Percentiles rank a stretch among this genome's conserved stretches.
phyloP scores from a whole-genome alignment of 2,329 filamentous ascomycete genomes.

The Balansia obtecta region DNA sequence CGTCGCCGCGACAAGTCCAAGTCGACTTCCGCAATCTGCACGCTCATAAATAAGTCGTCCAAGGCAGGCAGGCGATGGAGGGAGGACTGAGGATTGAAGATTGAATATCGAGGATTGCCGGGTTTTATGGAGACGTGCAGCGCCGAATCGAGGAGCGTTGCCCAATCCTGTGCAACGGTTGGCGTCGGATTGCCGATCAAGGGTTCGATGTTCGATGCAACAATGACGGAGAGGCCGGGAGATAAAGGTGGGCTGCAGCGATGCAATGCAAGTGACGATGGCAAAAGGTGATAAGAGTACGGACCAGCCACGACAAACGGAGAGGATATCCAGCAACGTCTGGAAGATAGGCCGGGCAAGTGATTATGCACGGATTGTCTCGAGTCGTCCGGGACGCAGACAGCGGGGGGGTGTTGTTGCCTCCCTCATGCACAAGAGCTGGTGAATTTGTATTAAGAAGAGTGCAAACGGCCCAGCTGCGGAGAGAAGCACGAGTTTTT shows the following conservation, averaged over 20 bases:
- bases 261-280: background rate
- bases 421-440: background rate
- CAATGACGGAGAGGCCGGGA: background rate
- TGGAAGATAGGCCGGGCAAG: background rate
- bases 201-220: background rate
- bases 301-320: background rate
- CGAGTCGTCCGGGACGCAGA: background rate
- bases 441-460: background rate
- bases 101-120: too few species aligned
- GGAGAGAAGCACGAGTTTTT: conserved; percentile 6
- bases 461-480: background rate
- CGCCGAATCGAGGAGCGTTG: background rate
- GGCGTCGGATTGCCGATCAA: background rate
- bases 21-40: background rate
- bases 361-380: background rate
- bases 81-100: background rate
- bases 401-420: background rate
- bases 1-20: background rate
- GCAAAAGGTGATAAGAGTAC: background rate
- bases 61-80: background rate
- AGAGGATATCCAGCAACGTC: background rate
- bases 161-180: background rate
- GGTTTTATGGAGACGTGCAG: background rate
- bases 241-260: conserved; percentile 1
- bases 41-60: conserved; percentile 1